Evolutionary conservation across 805 yeast species (phyloP).

Genomic region (Phaffomyces thermotolerans): DNA sequence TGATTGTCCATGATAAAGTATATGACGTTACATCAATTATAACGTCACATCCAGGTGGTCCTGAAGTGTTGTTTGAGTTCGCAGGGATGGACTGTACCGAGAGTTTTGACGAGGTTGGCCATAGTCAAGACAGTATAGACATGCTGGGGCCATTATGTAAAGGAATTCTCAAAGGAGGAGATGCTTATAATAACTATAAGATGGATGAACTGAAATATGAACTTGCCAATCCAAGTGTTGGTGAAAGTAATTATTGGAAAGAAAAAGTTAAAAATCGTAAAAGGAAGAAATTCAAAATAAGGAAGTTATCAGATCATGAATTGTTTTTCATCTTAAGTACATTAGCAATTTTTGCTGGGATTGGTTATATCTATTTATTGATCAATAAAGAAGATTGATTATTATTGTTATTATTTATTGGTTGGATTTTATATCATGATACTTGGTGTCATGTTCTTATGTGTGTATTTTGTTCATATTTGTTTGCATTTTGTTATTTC

Average conservation of each 20-base stretch:
- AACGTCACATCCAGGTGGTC: slow-evolving; percentile 67
- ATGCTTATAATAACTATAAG: too few relatives aligned
- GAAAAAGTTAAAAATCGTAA: slow-evolving; percentile 5
- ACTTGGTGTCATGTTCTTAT: too few relatives aligned
- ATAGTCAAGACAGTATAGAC: slow-evolving; percentile 89
- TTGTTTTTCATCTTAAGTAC: slow-evolving; percentile 4
- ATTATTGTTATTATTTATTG: too few relatives aligned
- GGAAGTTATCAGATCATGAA: slow-evolving; percentile 9
- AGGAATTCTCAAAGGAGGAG: slow-evolving; percentile 34
- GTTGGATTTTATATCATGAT: too few relatives aligned
- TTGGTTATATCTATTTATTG: slow-evolving; percentile 12
- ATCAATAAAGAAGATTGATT: neutral
- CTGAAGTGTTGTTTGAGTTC: slow-evolving; percentile 65
- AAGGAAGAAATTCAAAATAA: neutral
- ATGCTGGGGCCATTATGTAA: slow-evolving; percentile 59
- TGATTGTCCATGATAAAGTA: slow-evolving; percentile 74
- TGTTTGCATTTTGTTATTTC: too few relatives aligned
- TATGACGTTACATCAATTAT: slow-evolving; percentile 64
- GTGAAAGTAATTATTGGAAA: slow-evolving; percentile 18
- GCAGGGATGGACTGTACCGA: slow-evolving; percentile 76
- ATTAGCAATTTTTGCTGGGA: slow-evolving; percentile 16
- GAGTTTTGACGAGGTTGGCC: slow-evolving; percentile 90
- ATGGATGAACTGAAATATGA: too few relatives aligned
- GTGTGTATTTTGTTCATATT: too few relatives aligned
- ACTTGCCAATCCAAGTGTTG: slow-evolving; percentile 18